Evolutionary conservation across 805 yeast species (phyloP), one percentile per base, ranked within the genome.

Genomic region (Phaffomyces antillensis): DNA sequence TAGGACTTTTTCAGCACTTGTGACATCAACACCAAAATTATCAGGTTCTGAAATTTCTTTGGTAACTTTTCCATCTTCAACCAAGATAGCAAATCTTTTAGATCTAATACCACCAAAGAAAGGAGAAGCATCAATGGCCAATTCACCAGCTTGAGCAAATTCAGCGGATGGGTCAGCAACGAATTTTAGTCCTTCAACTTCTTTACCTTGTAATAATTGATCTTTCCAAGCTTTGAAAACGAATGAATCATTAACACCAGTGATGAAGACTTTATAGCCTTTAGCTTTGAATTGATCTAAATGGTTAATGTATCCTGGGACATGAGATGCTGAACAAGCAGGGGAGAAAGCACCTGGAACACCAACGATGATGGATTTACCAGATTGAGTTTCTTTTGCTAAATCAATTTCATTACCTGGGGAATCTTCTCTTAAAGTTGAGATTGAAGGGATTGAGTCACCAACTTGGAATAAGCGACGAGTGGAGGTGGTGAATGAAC

Each of bases 191-290:
- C 67, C 61, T 56, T 33, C 47, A 17, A 17, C 38, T 4, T 44
- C 23, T 38, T 47, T 51, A 15, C 39, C 44, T 42, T 47, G 43
- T 30, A 51, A 25, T 23, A 75, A 57, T 18, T 67, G 57, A 45
- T 79, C 75, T 37, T 76, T 78, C 95, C 96, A 89, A 0, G 93
- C 90, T 54, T 77, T 75, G 58, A 81, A 77, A 41, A 88, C 96
- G 63, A 89, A 89, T 3, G 93, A 76, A 61, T 89, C 96, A 64
- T 89, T 89, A 40, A 86, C 96, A 17, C 93, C 73, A 32, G 89
- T 77, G 37, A 89, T 77, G 55, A 72, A 79, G 42, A 88, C 63
- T 39, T 77, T 65, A 65, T 77, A 72, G n/a, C 96, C 96, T 65
- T 83, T 82, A 26, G 70, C 71, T 49, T 74, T 68, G 58, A 88